Evolutionary conservation across 2,329 filamentous ascomycete genomes (phyloP), one percentile per base, ranked within the genome.

Genomic region (Penicillium sclerotiorum): DNA sequence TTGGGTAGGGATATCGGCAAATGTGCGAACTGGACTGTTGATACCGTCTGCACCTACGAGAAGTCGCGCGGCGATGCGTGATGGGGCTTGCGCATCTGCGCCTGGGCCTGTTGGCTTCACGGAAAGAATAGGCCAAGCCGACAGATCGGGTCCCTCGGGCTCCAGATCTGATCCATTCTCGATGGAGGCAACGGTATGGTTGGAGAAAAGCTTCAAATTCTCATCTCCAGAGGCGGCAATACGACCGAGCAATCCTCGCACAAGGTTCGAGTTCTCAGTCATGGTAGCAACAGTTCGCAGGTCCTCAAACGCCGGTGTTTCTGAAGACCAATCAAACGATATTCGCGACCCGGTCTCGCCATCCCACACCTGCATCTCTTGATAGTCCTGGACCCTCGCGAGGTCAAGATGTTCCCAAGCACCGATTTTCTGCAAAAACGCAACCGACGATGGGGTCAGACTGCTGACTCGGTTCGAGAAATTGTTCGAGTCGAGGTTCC

Each of bases 341-440:
- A 99, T 94, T 60, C 86, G 84, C 28, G 91, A 89, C 51, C 85
- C 91, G 33, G 88, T 89, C 49, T 96, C 84, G 55, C 93, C 95
- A 70, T 99, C 94, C 94, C 95, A 99, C 25, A 97, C 94, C 70
- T 96, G 88, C 94, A 99, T 99, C 62, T 93, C 89, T 52, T 95
- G 86, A 71, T 96, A 99, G 1, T 86, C 82, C 74, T 96, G 92
- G 27, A 94, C 83, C 25, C 94, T 84, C 5, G 83, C 77, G 35
- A 79, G 75, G 59, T 89, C 81, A 53, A 96, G 77, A 65, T 95
- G 85, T 6, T 79, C 67, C 94, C 93, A 97, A 42, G 88, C 91
- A 28, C 93, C 94, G 53, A 95, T 94, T 4, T 81, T 77, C 65
- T 89, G 80, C 56, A 97, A 80, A 64, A 94, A 96, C 3, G 79